Evolutionary conservation across 2,329 filamentous ascomycete genomes (phyloP), one percentile per base, ranked within the genome.

Genomic region (Aspergillus sergii): DNA sequence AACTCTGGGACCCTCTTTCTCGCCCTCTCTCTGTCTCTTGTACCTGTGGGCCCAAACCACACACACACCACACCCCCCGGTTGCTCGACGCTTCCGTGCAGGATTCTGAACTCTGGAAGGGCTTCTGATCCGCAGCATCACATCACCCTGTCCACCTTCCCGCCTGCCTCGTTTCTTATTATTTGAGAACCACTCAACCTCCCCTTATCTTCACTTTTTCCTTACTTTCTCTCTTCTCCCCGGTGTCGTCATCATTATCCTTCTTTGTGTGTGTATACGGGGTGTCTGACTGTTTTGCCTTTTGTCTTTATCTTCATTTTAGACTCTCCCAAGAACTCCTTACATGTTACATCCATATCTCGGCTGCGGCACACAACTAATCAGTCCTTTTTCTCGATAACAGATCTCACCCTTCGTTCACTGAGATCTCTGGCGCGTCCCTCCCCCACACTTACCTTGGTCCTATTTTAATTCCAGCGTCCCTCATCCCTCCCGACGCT

Each of bases 371-470:
- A 66, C 53, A 61, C 55, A 34, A 66, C 64, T 66, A 64, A 66
- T 60, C 57, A 53, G 57, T 66, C 48, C 59, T 62, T 61, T 62
- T 46, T 51, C 57, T 62, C 32, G 46, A 48, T 57, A 56, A 41
- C 57, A 64, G 62, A 62, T 62, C 64, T 62, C 62, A 57, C 39
- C 62, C 57, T 59, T 66, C 59, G 55, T 54, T 66, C 50, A 62
- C 45, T 58, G 61, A 65, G 43, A 45, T 54, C 63, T 46, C 19
- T 21, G 41, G 23, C 51, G 50, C 48, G 39, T 57, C 53, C 59
- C 59, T 50, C 56, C 41, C 43, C 48, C 45, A 45, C 39, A 43
- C 30, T 36, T 46, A 34, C 39, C 43, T 11, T 45, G 21, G 23
- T 57, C 55, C 26, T 57, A 43, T 57, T 57, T 57, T 43, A 46